Percentiles rank a stretch among this genome's conserved stretches.
Evolutionary conservation across 352 stramenopile genomes (phyloP).

Genomic region (Globisporangium solare): DNA sequence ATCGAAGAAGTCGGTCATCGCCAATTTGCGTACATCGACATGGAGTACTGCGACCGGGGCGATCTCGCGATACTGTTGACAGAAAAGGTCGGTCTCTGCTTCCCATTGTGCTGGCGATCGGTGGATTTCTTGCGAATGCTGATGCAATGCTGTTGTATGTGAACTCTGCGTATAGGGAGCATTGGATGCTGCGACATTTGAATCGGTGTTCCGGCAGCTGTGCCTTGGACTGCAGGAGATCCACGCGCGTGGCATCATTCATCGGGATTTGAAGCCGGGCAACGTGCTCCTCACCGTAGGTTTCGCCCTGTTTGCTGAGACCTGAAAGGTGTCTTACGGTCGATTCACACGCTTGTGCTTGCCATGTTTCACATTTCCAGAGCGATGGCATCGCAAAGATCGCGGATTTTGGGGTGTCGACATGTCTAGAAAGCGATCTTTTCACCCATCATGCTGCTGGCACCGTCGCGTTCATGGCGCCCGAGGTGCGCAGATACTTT

Average conservation of each 20-base stretch:
- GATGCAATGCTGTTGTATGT: not conserved
- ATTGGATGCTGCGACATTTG: conserved; percentile 40
- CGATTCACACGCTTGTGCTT: too few relatives aligned
- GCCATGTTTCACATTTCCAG: conserved; percentile 17
- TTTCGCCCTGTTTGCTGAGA: not conserved
- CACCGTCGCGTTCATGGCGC: conserved; percentile 79
- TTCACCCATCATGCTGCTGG: conserved; percentile 70
- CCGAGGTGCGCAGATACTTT: conserved; percentile 73
- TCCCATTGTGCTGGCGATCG: not conserved
- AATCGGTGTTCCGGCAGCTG: conserved; percentile 58
- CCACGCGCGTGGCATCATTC: conserved; percentile 57
- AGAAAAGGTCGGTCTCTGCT: conserved; percentile 19
- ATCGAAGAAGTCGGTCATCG: conserved; percentile 72
- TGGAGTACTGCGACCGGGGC: conserved; percentile 73
- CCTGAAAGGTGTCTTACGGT: too few relatives aligned
- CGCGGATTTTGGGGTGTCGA: conserved; percentile 82
- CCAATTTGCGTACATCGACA: conserved; percentile 80
- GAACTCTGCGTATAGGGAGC: conserved; percentile 23
- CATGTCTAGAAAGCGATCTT: conserved; percentile 63
- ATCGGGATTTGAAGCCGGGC: conserved; percentile 74
- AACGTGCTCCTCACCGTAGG: conserved; percentile 72
- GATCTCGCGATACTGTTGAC: conserved; percentile 41
- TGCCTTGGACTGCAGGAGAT: conserved; percentile 68
- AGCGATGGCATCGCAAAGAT: conserved; percentile 67
- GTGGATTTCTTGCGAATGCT: not conserved